Base-by-base conservation (phyloP, 2,329 filamentous ascomycete genomes). In the Exserohilum rostratum region DNA sequence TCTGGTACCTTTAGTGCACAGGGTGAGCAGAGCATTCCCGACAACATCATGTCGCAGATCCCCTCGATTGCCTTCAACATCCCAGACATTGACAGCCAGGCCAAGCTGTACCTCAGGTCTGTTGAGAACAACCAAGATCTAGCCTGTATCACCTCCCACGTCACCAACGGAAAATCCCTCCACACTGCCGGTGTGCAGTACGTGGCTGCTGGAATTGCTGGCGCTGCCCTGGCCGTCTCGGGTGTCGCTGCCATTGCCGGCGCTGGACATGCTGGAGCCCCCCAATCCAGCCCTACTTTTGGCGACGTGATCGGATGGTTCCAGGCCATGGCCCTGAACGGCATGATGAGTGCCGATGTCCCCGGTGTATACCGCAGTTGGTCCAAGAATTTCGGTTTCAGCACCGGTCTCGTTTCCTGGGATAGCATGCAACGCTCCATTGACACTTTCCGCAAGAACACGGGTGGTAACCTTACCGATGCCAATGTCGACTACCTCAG, bases 261-360 rank as follows among this genome's bases (percentile, higher is more conserved):
- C 33, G 82, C 79, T 47, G 83, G 83, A 31, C 79, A 79, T 31
- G 75, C 76, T 15, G 78, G 77, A 40, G 81, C 80, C 15, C 82
- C 86, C 2, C 83, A 88, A 10, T 80, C 88, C 35, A 95, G 91
- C 65, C 95, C 95, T 22, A 90, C 88, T 48, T 97, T 98, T 72
- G 83, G 83, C 39, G 91, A 97, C 69, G 87, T 96, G 43, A 84
- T 96, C 63, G 87, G 88, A 58, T 96, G 90, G 85, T 96, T 98
- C 76, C 93, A 98, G 77, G 88, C 89, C 45, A 90, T 98, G 82
- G 92, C 95, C 25, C 89, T 95, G 80, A 97, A 95, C 76, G 93
- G 95, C 62, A 98, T 98, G 95, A 83, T 96, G 73, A 96, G 90
- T 55, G 93, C 96, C 66, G 85, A 88, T 66, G 92, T 96, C 64